Evolutionary conservation across 164 flowering plant species (phyloP).

Genomic region (Sedum album): DNA sequence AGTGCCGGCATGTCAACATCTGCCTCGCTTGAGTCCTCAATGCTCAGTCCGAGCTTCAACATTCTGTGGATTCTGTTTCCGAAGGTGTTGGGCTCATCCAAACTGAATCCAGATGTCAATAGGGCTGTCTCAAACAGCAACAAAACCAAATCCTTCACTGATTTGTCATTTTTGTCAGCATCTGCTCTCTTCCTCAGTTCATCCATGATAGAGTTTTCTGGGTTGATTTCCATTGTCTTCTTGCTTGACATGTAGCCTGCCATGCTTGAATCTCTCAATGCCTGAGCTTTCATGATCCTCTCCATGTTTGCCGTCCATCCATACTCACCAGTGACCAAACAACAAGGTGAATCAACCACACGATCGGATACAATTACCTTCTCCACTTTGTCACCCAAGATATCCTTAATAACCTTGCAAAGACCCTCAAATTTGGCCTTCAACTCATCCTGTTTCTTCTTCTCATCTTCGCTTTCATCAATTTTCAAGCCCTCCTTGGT

Average conservation of each 20-base stretch:
- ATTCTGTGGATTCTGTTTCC: constrained; percentile 12
- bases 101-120: constrained; percentile 18
- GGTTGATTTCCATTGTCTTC: not conserved
- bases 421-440: not conserved
- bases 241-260: not conserved
- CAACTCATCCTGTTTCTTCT: not conserved
- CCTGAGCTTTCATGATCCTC: not conserved
- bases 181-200: not conserved
- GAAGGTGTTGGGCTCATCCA: constrained; percentile 10
- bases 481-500: not conserved
- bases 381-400: not conserved
- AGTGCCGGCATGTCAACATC: not conserved
- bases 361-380: not conserved
- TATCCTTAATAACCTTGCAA: not conserved
- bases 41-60: constrained; percentile 8
- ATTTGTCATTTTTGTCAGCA: not conserved
- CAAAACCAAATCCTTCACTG: constrained; percentile 13
- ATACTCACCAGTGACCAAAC: not conserved
- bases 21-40: constrained; percentile 2
- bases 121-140: constrained; percentile 56
- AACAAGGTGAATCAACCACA: not conserved
- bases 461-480: not conserved
- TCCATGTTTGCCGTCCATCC: not conserved
- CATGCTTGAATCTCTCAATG: not conserved
- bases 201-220: not conserved